Evolutionary conservation across 1,139 yeast genomes (phyloP).

Genomic region (Geotrichum candidum): DNA sequence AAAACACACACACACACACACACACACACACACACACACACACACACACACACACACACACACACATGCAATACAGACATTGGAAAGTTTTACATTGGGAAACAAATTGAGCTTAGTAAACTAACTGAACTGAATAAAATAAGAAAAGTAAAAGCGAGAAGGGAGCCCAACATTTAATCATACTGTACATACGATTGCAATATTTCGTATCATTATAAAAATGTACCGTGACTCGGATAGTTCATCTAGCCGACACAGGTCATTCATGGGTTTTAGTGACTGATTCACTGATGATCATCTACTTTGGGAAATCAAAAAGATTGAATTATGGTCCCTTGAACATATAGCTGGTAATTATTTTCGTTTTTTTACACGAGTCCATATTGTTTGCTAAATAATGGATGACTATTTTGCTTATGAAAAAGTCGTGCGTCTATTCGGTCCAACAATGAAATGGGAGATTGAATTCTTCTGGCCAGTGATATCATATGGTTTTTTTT

Average conservation of each 20-base stretch:
- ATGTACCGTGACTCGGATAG: neutral
- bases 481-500: neutral
- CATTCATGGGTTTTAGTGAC: neutral
- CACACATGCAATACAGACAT: neutral
- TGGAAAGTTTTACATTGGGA: too few species aligned
- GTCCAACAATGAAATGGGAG: neutral
- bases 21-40: neutral
- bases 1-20: too few species aligned
- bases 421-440: neutral
- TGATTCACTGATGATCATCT: neutral
- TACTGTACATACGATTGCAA: neutral
- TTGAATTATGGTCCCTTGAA: neutral
- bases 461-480: neutral
- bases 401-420: neutral
- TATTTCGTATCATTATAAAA: neutral
- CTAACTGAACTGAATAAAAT: too few species aligned
- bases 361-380: too few species aligned
- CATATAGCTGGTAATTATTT: too few species aligned
- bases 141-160: too few species aligned
- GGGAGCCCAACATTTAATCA: neutral
- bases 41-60: neutral
- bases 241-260: neutral
- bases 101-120: too few species aligned
- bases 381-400: neutral
- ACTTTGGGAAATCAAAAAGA: neutral